Base-by-base conservation (phyloP, 306 rosid genomes). In the Pyrus bretschneideri region DNA sequence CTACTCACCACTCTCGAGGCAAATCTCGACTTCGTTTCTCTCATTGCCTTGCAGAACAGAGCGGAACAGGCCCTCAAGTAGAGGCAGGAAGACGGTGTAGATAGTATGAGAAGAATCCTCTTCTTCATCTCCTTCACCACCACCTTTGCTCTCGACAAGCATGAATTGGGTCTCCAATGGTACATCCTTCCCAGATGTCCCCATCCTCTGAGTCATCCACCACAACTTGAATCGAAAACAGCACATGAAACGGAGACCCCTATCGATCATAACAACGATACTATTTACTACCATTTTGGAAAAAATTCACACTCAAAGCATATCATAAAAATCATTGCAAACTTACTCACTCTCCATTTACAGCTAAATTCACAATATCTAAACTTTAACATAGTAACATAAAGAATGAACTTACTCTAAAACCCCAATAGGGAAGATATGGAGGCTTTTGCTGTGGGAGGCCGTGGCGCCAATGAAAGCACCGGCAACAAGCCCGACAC, bases 121-220 rank as follows among this genome's bases (percentile, higher is more conserved):
- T 9, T 52, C 81, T 22, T 84, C 89, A 69, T 70, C 81, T 19
- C 54, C 87, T 42, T 85, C 91, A 4, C 45, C 70, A 27, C 46
- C 78, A n/a, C 76, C 85, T 83, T 90, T 83, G 85, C 89, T 89
- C 85, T 96, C 99, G 68, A 96, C 87, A 3, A 96, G 91, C 91
- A 96, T 79, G 86, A 92, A 96, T 38, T 96, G 99, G 14, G 99
- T 96, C 89, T 96, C 99, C 52, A 96, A 70, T 59, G 99, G 99
- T 72, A 96, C 83, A 73, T 96, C 99, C 80, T 75, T 87, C 62
- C 97, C 99, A 81, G 86, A 87, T 22, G 86, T 87, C 74, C 99
- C 99, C 96, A 91, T 92, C 73, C 96, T 92, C 58, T 96, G 99
- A n/a, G 99, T 92, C 99, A 95, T 95, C 99, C 99, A 95, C 99